phyloP scores from a whole-genome alignment of 1,139 yeast genomes.

The Cylindricascospora bacillispora region DNA sequence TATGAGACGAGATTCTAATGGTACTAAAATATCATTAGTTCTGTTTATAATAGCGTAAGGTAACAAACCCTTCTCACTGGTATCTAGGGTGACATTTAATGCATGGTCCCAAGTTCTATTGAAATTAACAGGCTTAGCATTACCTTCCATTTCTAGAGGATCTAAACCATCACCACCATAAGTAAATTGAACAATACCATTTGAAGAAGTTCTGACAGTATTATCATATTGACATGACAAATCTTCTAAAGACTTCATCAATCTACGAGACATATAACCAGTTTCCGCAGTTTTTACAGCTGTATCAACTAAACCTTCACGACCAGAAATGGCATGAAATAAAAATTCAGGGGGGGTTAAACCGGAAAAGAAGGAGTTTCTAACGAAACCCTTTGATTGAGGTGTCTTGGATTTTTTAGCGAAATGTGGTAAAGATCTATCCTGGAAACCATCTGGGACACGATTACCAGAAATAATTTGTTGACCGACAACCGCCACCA shows the following conservation, averaged over 20 bases:
- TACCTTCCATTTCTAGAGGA: constrained; percentile 99
- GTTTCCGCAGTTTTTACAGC: constrained; percentile 99
- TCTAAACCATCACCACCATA: constrained; percentile 99
- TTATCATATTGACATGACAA: constrained; percentile 86
- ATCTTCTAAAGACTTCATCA: constrained; percentile 97
- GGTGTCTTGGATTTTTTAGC: constrained; percentile 94
- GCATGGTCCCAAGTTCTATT: constrained; percentile 93
- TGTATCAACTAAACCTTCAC: constrained; percentile 98
- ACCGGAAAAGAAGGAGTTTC: constrained; percentile 91
- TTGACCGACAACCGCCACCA: constrained; percentile 99
- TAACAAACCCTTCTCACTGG: constrained; percentile 41
- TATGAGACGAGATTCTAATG: constrained; percentile 45
- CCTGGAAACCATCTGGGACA: constrained; percentile 99
- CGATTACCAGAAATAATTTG: constrained; percentile 98
- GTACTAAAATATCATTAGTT: constrained; percentile 44
- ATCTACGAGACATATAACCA: constrained; percentile 97
- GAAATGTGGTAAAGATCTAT: constrained; percentile 94
- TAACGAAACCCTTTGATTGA: constrained; percentile 93
- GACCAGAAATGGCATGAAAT: constrained; percentile 98
- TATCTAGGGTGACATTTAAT: constrained; percentile 52
- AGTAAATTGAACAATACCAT: constrained; percentile 93
- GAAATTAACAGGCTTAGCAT: constrained; percentile 91
- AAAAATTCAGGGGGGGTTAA: constrained; percentile 92
- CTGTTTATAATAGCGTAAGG: constrained; percentile 58
- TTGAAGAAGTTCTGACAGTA: constrained; percentile 89